phyloP scores from a whole-genome alignment of 2,329 filamentous ascomycete species.

The Penicillium sp. region DNA sequence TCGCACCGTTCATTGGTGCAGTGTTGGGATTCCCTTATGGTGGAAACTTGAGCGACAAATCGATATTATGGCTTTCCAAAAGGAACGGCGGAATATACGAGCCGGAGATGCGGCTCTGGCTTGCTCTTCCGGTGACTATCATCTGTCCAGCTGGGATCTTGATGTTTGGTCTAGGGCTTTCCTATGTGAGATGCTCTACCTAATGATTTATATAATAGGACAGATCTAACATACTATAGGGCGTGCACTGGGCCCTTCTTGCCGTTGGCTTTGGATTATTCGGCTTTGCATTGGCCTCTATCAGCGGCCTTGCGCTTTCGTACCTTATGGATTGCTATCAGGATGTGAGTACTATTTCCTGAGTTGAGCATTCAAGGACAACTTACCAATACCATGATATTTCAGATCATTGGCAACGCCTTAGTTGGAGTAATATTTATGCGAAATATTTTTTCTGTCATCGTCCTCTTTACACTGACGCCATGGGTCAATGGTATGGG shows the following conservation, averaged over 20 bases:
- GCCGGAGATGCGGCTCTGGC: conserved; percentile 50
- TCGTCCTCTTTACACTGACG: conserved; percentile 51
- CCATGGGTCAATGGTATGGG: conserved; percentile 44
- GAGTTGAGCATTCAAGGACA: too few species aligned
- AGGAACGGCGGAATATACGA: conserved; percentile 49
- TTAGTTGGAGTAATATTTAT: conserved; percentile 52
- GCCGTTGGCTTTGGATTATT: conserved; percentile 31
- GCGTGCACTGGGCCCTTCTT: conserved; percentile 33
- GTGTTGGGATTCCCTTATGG: conserved; percentile 39
- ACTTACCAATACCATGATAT: too few species aligned
- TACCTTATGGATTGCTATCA: conserved; percentile 38
- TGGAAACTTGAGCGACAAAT: conserved; percentile 44
- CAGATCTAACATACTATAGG: too few species aligned
- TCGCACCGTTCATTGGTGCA: conserved; percentile 47
- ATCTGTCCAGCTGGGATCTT: conserved; percentile 40
- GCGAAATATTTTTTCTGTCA: conserved; percentile 49
- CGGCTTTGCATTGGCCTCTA: conserved; percentile 21
- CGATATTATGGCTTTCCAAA: conserved; percentile 42
- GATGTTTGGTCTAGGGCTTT: conserved; percentile 43
- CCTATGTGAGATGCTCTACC: conserved; percentile 30
- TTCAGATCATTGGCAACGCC: conserved; percentile 52
- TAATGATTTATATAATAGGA: too few species aligned
- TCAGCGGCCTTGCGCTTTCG: conserved; percentile 30
- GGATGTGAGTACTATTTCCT: conserved; percentile 32
- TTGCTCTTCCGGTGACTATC: conserved; percentile 29